phyloP scores from a whole-genome alignment of 2,329 filamentous ascomycete species.

The Cryphonectria japonica region DNA sequence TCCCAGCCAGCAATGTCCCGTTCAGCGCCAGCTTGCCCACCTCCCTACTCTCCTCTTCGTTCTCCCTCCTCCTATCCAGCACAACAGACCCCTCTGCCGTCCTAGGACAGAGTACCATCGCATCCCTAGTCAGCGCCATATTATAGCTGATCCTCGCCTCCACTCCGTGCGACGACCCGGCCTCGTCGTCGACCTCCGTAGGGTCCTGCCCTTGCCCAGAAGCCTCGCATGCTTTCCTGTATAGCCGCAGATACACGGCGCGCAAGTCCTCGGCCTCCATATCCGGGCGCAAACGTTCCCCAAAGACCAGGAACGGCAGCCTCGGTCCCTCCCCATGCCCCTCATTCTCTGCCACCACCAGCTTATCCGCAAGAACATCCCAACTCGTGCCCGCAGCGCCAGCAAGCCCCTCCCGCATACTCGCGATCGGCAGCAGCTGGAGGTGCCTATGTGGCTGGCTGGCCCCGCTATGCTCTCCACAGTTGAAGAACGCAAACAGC shows the following conservation, averaged over 20 bases:
- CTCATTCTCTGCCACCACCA: conserved; percentile 32
- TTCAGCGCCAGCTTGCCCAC: conserved; percentile 57
- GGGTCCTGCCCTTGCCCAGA: conserved; percentile 19
- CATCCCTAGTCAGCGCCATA: conserved; percentile 59
- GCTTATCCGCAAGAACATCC: conserved; percentile 51
- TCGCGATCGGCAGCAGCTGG: conserved; percentile 68
- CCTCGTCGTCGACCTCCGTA: conserved; percentile 16
- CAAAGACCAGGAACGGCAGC: conserved; percentile 52
- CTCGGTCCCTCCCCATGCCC: conserved; percentile 14
- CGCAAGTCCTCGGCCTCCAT: conserved; percentile 41
- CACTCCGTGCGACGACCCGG: conserved; percentile 35
- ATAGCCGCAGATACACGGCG: conserved; percentile 51
- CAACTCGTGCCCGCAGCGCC: conserved; percentile 42
- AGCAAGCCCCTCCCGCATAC: conserved; percentile 60
- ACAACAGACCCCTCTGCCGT: conserved; percentile 51
- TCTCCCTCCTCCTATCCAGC: conserved; percentile 36
- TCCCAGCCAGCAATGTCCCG: conserved; percentile 66
- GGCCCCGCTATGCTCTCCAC: conserved; percentile 68
- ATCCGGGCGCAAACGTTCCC: conserved; percentile 35
- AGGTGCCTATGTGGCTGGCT: conserved; percentile 74
- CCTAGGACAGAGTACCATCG: conserved; percentile 60
- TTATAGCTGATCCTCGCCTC: conserved; percentile 66
- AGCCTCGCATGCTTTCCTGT: conserved; percentile 48
- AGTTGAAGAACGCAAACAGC: conserved; percentile 73
- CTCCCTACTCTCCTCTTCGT: conserved; percentile 29